These are phyloP conservation scores for Coemansia sp. DNA, from an alignment of 192 early-diverging fungal genomes.

Conservation along the genomic window DNA sequence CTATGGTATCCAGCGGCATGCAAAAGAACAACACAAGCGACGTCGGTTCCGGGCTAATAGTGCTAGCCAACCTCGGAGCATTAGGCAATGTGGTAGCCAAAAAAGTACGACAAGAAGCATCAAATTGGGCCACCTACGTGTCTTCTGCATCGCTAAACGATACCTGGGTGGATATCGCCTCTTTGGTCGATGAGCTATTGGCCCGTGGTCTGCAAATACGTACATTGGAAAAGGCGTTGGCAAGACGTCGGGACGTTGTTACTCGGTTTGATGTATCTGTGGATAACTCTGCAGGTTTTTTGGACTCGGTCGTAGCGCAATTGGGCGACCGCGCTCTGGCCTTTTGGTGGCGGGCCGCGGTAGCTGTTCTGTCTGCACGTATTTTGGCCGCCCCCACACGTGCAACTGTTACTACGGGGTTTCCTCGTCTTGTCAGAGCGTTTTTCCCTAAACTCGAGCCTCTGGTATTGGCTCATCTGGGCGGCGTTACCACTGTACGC, in stretches of 20 bases:
- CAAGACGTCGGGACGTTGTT: conserved; percentile 23
- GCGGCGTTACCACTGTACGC: conserved; percentile 19
- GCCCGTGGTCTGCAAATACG: conserved; percentile 27
- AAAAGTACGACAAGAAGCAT: conserved; percentile 11
- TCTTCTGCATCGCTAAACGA: not conserved
- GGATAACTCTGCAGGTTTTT: not conserved
- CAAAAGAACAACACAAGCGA: conserved; percentile 25
- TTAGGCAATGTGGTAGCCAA: conserved; percentile 11
- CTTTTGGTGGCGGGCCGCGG: conserved; percentile 42
- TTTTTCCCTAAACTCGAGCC: conserved; percentile 35
- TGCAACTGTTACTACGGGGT: conserved; percentile 20
- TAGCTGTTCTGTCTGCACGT: conserved; percentile 20
- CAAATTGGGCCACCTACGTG: conserved; percentile 8
- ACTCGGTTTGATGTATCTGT: conserved; percentile 28
- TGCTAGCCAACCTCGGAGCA: conserved; percentile 31
- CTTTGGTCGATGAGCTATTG: conserved; percentile 20
- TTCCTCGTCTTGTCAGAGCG: conserved; percentile 34
- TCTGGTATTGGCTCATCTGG: conserved; percentile 14
- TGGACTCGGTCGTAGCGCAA: conserved; percentile 21
- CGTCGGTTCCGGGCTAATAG: conserved; percentile 28
- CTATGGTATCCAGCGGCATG: conserved; percentile 29
- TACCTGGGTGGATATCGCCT: conserved; percentile 27
- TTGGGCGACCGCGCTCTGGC: conserved; percentile 29
- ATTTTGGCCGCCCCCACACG: conserved; percentile 8
- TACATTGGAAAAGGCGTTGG: conserved; percentile 41